Conservation (phyloP, 495 filamentous ascomycete genomes). For the Annulohypoxylon maeteangense region DNA sequence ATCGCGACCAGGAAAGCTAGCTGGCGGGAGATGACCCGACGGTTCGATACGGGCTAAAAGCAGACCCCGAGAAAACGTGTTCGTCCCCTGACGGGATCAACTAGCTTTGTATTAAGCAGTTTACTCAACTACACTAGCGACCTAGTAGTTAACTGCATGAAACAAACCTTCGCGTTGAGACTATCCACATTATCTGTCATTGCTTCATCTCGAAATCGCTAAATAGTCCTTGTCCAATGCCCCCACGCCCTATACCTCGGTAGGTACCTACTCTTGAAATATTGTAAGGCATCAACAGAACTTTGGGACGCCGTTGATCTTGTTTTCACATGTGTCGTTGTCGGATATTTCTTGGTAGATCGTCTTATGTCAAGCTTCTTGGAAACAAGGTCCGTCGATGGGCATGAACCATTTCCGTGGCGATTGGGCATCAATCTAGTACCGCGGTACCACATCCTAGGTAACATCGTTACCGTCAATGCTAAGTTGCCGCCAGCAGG, state of each 20-base stretch:
- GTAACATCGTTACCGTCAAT: constrained; percentile 18
- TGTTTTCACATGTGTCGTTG: not conserved
- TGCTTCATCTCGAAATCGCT: not conserved
- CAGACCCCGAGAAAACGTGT: constrained; percentile 24
- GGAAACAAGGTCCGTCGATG: not conserved
- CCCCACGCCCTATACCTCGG: too few relatives aligned
- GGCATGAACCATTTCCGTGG: not conserved
- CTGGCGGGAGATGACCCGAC: constrained; percentile 17
- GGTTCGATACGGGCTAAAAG: constrained; percentile 1
- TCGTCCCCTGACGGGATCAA: constrained; percentile 17
- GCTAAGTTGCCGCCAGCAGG: constrained; percentile 1
- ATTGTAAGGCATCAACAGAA: constrained; percentile 3
- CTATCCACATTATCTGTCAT: constrained; percentile 22
- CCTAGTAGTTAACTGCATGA: constrained; percentile 26
- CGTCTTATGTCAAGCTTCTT: not conserved
- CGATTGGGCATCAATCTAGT: constrained; percentile 19
- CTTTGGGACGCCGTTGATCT: not conserved
- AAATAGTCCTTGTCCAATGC: constrained; percentile 16
- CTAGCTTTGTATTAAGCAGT: constrained; percentile 18
- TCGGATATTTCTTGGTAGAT: not conserved
- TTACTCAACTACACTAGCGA: not conserved
- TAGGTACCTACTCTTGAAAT: not conserved
- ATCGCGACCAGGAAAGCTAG: constrained; percentile 15
- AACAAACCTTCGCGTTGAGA: constrained; percentile 21
- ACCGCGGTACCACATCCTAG: not conserved